phyloP scores from a whole-genome alignment of 257 asterid genomes.

The Jasminum sambac region DNA sequence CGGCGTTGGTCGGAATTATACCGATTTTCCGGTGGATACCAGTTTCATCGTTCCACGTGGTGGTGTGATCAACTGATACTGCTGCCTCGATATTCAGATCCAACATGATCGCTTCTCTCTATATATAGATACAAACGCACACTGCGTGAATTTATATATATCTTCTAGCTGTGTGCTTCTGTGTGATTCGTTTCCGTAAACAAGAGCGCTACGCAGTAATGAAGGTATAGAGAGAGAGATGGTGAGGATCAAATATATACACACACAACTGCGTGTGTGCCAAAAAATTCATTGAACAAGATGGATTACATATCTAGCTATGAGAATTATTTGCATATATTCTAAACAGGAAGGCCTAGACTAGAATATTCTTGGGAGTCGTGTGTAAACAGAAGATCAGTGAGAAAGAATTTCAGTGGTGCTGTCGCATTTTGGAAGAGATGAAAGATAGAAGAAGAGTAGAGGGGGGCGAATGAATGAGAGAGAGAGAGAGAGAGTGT shows the following conservation, averaged over 20 bases:
- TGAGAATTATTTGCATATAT: slow-evolving; percentile 24
- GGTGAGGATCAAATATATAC: slow-evolving; percentile 8
- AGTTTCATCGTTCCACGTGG: slow-evolving; percentile 39
- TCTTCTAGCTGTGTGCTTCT: slow-evolving; percentile 24
- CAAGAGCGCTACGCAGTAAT: slow-evolving; percentile 27
- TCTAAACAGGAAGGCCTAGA: slow-evolving; percentile 17
- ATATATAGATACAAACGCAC: not conserved
- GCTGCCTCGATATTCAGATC: slow-evolving; percentile 78
- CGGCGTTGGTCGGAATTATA: slow-evolving; percentile 3
- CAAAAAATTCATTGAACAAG: slow-evolving; percentile 1
- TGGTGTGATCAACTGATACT: slow-evolving; percentile 38
- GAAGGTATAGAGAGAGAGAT: slow-evolving; percentile 26
- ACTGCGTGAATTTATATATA: not conserved
- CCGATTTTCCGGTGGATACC: slow-evolving; percentile 27
- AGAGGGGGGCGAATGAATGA: not conserved
- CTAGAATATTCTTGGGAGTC: not conserved
- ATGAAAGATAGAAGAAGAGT: slow-evolving; percentile 5
- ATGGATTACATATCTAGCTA: slow-evolving; percentile 13
- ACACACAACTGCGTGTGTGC: too few species aligned
- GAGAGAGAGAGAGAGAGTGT: slow-evolving; percentile 22
- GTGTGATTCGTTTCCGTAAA: not conserved
- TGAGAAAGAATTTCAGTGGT: slow-evolving; percentile 29
- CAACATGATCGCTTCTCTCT: slow-evolving; percentile 56
- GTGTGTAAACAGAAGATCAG: not conserved
- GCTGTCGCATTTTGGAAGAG: slow-evolving; percentile 37